Base-by-base conservation (phyloP, 345 rosid genomes). In the Arabidopsis arenosa region DNA sequence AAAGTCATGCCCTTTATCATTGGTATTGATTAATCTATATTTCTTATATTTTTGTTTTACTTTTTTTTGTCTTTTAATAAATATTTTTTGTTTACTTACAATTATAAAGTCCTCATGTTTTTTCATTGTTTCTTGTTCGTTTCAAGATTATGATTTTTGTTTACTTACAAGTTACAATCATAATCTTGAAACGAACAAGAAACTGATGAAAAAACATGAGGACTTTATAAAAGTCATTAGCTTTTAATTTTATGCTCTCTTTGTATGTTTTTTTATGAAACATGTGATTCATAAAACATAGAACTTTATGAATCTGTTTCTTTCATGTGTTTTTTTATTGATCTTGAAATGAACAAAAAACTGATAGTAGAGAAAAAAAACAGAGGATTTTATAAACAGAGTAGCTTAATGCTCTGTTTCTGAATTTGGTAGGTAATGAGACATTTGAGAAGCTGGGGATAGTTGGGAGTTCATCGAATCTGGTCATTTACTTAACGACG, bases 1-100 rank as follows among this genome's bases (percentile, higher is more conserved):
- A 87, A 81, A 83, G 85, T 85, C 70, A 89, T 89, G 95, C 92
- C 92, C 37, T 87, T 75, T 64, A 83, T 90, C 36, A 85, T 90
- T 75, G 95, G 95, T 90, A 75, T 76, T 13, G 28, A 13, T 10
- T 12, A 14, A 62, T 53, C 65, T 43, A 14, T n/a, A 44, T 45
- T 45, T 61, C 26, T 7, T 5, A 0, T 0, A 41, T 6, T 23
- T 37, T 57, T 9, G 2, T 43, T 43, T 43, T 43, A 18, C 33
- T 15, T 28, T 28, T 3, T 2, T 28, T 28, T 28, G 0, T 28
- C 4, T 28, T 28, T 28, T 28, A 4, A 28, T 28, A 28, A 28
- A 28, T 28, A 28, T 4, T 28, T 28, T 28, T 28, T 0, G 4
- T 28, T 28, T 28, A 4, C 32, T 28, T 28, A 28, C 0, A 28